phyloP scores from a whole-genome alignment of 495 filamentous ascomycete genomes.

The Pyrenula aspistea region DNA sequence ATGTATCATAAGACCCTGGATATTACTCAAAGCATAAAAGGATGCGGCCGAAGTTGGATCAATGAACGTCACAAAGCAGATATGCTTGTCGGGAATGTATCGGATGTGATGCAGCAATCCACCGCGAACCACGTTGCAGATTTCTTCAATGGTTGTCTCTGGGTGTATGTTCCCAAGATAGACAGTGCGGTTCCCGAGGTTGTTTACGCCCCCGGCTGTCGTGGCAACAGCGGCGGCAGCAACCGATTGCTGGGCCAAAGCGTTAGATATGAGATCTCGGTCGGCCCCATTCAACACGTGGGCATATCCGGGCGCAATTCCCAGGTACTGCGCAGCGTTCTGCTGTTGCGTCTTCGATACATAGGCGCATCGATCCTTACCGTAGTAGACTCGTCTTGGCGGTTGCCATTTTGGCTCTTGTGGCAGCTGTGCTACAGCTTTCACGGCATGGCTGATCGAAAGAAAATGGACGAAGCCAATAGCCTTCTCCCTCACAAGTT shows the following conservation, averaged over 20 bases:
- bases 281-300: conserved; percentile 93
- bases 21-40: conserved; percentile 93
- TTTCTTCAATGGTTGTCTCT: conserved; percentile 96
- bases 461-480: conserved; percentile 98
- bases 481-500: conserved; percentile 94
- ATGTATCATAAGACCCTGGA: conserved; percentile 98
- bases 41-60: conserved; percentile 96
- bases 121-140: conserved; percentile 92
- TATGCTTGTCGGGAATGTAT: conserved; percentile 99
- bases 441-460: conserved; percentile 95
- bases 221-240: conserved; percentile 95
- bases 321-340: conserved; percentile 95
- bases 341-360: conserved; percentile 99
- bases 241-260: conserved; percentile 92
- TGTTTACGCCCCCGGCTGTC: conserved; percentile 90
- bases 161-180: conserved; percentile 98
- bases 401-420: conserved; percentile 96
- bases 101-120: conserved; percentile 93
- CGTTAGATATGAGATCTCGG: conserved; percentile 88
- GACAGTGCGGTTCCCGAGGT: conserved; percentile 92
- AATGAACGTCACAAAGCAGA: conserved; percentile 99
- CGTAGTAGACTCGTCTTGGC: conserved; percentile 91
- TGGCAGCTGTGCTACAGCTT: conserved; percentile 92
- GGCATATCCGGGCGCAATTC: conserved; percentile 94
- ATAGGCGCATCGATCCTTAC: conserved; percentile 95